Evolutionary conservation across 352 stramenopile species (phyloP), one percentile per base, ranked within the genome.

Genomic region (Phytophthora ramorum): DNA sequence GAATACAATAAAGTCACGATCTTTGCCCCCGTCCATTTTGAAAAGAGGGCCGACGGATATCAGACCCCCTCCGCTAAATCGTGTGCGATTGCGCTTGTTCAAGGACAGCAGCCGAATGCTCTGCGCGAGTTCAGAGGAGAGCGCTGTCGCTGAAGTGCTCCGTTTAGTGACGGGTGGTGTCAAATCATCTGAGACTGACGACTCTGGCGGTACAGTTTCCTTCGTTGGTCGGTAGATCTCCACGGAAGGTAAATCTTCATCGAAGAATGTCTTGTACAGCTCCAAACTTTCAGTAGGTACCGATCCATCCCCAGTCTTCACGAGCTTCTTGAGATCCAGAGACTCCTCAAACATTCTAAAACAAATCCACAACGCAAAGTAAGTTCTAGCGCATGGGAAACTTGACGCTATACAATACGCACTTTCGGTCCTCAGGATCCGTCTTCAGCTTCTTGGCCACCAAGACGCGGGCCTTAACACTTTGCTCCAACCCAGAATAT

Each of bases 201-300:
- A 20, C 8, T 12, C 6, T 40, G 48, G 12, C 5, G 24, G 41
- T 7, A 46, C 22, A 4, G 22, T 26, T 20, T 53, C 19, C 35
- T 64, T 65, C 9, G 64, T 41, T 0, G 71, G 56, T 17, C 55
- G 50, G 24, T 87, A 89, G 14, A 91, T 87, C 20, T 75, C 63
- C 26, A 90, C 79, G 28, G 74, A 73, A 0, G 86, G 84, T 16
- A 95, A 46, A 13, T 88, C 71, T 22, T 92, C 84, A 40, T 89
- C 79, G 37, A 93, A 95, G 49, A 91, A 95, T 1, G 82, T 93
- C 58, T 91, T 88, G 69, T 95, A 95, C 9, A 95, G 55, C 53
- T 92, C 81, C 26, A 95, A 54, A 38, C 79, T 90, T 16, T 95
- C 86, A 0, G 63, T n/a, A 19, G 86, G 75, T 9, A 93, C 81